Evolutionary conservation across 169 alveolate species (phyloP), one percentile per base, ranked within the genome.

Genomic region (Plasmodium relictum): DNA sequence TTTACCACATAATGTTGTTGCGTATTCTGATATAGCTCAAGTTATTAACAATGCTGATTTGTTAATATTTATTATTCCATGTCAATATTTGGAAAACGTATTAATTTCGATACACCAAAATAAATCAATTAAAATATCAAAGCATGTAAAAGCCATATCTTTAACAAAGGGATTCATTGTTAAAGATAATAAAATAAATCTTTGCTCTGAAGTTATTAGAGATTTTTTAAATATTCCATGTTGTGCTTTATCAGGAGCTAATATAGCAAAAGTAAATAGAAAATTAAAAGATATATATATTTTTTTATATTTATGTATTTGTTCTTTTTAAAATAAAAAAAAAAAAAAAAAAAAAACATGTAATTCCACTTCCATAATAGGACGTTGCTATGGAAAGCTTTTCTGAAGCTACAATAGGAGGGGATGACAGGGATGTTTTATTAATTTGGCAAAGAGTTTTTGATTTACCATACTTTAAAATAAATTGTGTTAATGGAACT

Each of bases 381-480:
- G 98, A 96, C 61, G 97, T 97, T 20, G 99, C 99, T 18, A 95
- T 89, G 62, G 98, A 97, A 56, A 94, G 96, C 80, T 97, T 97
- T 90, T 95, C 98, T 54, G 99, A 97, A 90, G 98, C 99, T 39
- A 97, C 99, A 20, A 92, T 97, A 61, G 99, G 98, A 37, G 96
- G 96, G 83, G 73, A 95, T 61, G 95, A 91, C 24, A 94, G 90
- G 54, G 97, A 95, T 31, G 93, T 92, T 8, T 97, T 96, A 39
- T 56, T 58, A 87, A 59, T 96, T 20, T 92, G 93, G 97, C 97
- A 95, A 76, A 93, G 95, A 71, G 95, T 96, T 24, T 97, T 96
- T 76, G 98, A 97, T 93, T 88, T 96, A 56, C 98, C 98, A 1
- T 94, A 96, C 93, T 97, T 96, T 92, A 96, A 94, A 73, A 92